Evolutionary conservation across 2,329 filamentous ascomycete species (phyloP).

Genomic region (Penicillium sp.): DNA sequence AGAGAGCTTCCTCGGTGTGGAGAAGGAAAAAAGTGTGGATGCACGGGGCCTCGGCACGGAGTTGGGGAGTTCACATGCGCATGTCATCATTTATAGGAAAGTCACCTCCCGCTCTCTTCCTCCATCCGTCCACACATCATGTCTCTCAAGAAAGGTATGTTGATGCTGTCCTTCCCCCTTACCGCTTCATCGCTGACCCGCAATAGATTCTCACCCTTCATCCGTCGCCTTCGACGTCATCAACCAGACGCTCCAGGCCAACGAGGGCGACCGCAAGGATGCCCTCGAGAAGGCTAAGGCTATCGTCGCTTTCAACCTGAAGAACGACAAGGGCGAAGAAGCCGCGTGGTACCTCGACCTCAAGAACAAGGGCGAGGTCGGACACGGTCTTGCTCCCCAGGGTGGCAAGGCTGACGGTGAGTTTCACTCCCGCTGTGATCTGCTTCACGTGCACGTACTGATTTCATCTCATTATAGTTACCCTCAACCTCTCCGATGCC

Average conservation of each 20-base stretch:
- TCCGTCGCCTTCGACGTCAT: slow-evolving; percentile 91
- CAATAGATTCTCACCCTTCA: slow-evolving; percentile 77
- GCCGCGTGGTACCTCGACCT: slow-evolving; percentile 95
- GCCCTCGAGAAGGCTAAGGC: slow-evolving; percentile 87
- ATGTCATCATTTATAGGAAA: slow-evolving; percentile 27
- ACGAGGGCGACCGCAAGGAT: slow-evolving; percentile 75
- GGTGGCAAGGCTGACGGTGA: slow-evolving; percentile 81
- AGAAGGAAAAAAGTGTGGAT: slow-evolving; percentile 3
- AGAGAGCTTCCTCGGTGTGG: slow-evolving; percentile 7
- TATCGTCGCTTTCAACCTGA: slow-evolving; percentile 88
- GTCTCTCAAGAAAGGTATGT: slow-evolving; percentile 72
- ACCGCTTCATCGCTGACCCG: not conserved
- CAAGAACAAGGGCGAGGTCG: slow-evolving; percentile 83
- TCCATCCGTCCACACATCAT: slow-evolving; percentile 50
- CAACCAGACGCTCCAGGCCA: slow-evolving; percentile 66
- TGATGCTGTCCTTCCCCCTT: not conserved
- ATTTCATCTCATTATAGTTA: slow-evolving; percentile 59
- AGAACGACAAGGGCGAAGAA: slow-evolving; percentile 78
- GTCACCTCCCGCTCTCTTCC: slow-evolving; percentile 10
- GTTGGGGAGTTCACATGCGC: slow-evolving; percentile 27
- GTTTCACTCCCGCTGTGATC: slow-evolving; percentile 26
- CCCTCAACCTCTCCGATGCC: slow-evolving; percentile 77
- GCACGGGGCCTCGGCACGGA: slow-evolving; percentile 23
- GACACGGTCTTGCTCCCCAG: slow-evolving; percentile 66
- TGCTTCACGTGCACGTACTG: slow-evolving; percentile 2